phyloP scores from a whole-genome alignment of 768 basidiomycete species.

The Chalciporus chontae region DNA sequence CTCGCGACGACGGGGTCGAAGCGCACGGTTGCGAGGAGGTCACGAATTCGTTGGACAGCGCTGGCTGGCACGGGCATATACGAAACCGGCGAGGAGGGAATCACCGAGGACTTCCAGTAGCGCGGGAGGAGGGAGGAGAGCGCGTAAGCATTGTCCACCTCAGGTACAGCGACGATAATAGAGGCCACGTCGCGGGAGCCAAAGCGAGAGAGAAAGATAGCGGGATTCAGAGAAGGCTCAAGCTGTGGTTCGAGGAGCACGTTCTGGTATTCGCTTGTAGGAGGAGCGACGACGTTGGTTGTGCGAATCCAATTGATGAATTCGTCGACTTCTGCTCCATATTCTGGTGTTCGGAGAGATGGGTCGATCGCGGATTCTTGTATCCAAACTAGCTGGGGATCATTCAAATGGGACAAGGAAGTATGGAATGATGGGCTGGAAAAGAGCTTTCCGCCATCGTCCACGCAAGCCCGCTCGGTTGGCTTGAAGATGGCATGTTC shows the following conservation, averaged over 20 bases:
- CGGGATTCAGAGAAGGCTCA: background rate
- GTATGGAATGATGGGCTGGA: slow-evolving; percentile 2
- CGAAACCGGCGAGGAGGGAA: slow-evolving; percentile 48
- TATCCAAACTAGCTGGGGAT: slow-evolving; percentile 52
- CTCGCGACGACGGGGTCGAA: slow-evolving; percentile 70
- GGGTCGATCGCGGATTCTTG: slow-evolving; percentile 52
- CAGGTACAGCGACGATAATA: slow-evolving; percentile 48
- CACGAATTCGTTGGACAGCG: slow-evolving; percentile 51
- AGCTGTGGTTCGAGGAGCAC: slow-evolving; percentile 10
- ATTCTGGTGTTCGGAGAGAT: slow-evolving; percentile 34
- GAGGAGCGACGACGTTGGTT: slow-evolving; percentile 11
- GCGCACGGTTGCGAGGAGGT: slow-evolving; percentile 53
- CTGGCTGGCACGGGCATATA: slow-evolving; percentile 55
- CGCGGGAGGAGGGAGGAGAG: slow-evolving; percentile 66
- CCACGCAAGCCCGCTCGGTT: slow-evolving; percentile 40
- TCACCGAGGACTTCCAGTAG: slow-evolving; percentile 66
- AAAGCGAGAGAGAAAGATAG: slow-evolving; percentile 33
- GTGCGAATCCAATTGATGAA: slow-evolving; percentile 34
- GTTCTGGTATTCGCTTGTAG: slow-evolving; percentile 16
- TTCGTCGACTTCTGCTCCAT: slow-evolving; percentile 32
- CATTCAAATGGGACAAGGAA: slow-evolving; percentile 19
- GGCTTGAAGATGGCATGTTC: slow-evolving; percentile 48
- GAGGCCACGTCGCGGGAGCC: slow-evolving; percentile 38
- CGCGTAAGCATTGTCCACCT: slow-evolving; percentile 34
- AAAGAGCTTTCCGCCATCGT: slow-evolving; percentile 1